phyloP scores from a whole-genome alignment of 805 yeast species.

The Saccharomycopsis babjevae region DNA sequence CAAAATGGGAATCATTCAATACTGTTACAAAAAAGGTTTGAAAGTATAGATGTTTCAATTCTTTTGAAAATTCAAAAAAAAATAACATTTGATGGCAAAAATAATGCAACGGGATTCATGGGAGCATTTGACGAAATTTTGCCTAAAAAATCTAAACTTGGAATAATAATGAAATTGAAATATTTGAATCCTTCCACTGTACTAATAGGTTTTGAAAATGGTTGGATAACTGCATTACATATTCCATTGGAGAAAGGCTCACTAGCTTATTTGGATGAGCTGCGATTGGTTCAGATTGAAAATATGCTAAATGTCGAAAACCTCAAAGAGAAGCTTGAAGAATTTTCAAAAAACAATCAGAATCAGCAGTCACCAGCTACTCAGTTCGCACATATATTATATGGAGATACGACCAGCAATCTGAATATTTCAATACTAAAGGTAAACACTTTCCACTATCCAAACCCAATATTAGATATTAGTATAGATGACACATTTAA shows the following conservation, averaged over 20 bases:
- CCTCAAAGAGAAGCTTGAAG: conserved; percentile 20
- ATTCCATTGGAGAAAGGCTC: conserved; percentile 17
- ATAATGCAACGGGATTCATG: too few relatives aligned
- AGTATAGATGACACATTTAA: conserved; percentile 22
- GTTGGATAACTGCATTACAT: conserved; percentile 36
- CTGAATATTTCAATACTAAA: conserved; percentile 18
- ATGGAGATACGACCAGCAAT: conserved; percentile 13
- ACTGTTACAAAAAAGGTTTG: conserved; percentile 17
- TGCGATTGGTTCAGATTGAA: conserved; percentile 23
- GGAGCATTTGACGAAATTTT: background rate
- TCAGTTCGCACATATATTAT: conserved; percentile 7
- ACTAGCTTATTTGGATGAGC: conserved; percentile 20
- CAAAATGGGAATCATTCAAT: conserved; percentile 6
- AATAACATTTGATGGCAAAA: background rate
- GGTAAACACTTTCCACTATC: conserved; percentile 32
- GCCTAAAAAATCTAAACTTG: conserved; percentile 31
- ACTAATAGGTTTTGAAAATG: conserved; percentile 65
- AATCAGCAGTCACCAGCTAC: background rate
- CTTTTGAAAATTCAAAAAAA: conserved; percentile 8
- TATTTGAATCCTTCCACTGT: conserved; percentile 29
- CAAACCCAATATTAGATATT: conserved; percentile 46
- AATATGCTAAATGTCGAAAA: conserved; percentile 18
- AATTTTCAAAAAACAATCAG: conserved; percentile 26
- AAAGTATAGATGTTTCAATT: conserved; percentile 16
- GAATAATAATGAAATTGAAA: conserved; percentile 55